Percentiles rank a stretch among this genome's conserved stretches.
These are phyloP conservation scores for Paecilomyces sp. DNA, from an alignment of 2,329 filamentous ascomycete species.

Conservation along the genomic window DNA sequence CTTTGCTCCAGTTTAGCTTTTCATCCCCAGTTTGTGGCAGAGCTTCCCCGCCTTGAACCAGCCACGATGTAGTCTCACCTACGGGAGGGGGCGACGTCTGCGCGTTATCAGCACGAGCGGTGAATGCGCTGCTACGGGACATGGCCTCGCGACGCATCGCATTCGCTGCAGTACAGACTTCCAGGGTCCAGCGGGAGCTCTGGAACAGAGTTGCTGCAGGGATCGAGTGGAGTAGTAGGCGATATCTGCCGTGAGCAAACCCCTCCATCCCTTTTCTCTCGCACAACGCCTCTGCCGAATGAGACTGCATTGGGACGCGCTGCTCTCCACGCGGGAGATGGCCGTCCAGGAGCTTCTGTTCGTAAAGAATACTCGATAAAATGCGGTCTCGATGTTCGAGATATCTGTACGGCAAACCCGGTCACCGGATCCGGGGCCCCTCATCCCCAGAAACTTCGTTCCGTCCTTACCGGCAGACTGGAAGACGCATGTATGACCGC, in stretches of 20 bases:
- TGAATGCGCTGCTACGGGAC: background rate
- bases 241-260: background rate
- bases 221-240: background rate
- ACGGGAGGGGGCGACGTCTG: background rate
- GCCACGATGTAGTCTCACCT: background rate
- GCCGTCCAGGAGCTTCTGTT: background rate
- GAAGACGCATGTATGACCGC: background rate
- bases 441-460: background rate
- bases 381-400: background rate
- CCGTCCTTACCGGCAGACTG: background rate
- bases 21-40: background rate
- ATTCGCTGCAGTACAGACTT: background rate
- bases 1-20: background rate
- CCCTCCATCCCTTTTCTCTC: background rate
- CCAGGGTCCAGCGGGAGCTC: background rate
- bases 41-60: background rate
- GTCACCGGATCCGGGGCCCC: background rate
- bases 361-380: background rate
- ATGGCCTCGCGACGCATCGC: background rate
- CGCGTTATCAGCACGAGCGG: background rate
- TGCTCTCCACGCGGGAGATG: background rate
- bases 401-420: background rate
- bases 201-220: background rate
- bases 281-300: background rate
- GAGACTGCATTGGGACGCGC: background rate